A percentile compares a stretch with the other conserved stretches of the same genome.
phyloP scores from a whole-genome alignment of 2,329 filamentous ascomycete genomes.

The Capronia americana region DNA sequence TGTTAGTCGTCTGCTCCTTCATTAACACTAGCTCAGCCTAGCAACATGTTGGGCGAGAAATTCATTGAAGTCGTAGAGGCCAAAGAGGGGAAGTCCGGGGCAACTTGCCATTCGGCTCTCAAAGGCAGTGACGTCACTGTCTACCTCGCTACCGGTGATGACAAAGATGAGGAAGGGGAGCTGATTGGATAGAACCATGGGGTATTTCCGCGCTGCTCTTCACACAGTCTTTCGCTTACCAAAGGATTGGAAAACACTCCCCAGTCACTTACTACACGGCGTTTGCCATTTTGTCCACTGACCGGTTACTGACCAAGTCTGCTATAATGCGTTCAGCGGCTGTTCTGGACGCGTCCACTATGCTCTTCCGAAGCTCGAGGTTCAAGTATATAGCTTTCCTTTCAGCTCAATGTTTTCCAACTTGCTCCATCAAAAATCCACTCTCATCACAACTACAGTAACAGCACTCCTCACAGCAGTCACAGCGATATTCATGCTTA shows the following conservation, averaged over 20 bases:
- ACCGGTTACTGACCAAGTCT: slow-evolving; percentile 23
- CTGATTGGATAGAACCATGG: slow-evolving; percentile 5
- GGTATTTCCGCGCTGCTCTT: neutral
- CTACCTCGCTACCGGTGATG: neutral
- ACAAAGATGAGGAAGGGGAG: neutral
- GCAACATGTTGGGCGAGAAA: neutral
- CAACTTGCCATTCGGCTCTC: neutral
- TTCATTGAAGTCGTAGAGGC: slow-evolving; percentile 1
- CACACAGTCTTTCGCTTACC: slow-evolving; percentile 28
- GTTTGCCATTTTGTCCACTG: slow-evolving; percentile 13
- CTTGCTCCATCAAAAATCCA: slow-evolving; percentile 33
- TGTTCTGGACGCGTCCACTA: slow-evolving; percentile 33
- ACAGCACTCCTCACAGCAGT: slow-evolving; percentile 33
- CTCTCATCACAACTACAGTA: slow-evolving; percentile 32
- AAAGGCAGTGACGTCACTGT: slow-evolving; percentile 8
- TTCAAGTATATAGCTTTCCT: slow-evolving; percentile 37
- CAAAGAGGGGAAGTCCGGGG: slow-evolving; percentile 11
- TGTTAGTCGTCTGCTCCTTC: slow-evolving; percentile 19
- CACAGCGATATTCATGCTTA: slow-evolving; percentile 35
- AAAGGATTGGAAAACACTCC: slow-evolving; percentile 31
- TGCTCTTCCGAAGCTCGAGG: slow-evolving; percentile 31
- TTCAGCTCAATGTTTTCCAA: slow-evolving; percentile 33
- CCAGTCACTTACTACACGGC: slow-evolving; percentile 12
- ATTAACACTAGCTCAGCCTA: slow-evolving; percentile 11
- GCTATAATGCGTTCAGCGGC: slow-evolving; percentile 25